Conservation (phyloP, 1,139 yeast genomes). For the Suhomyces taliae region DNA sequence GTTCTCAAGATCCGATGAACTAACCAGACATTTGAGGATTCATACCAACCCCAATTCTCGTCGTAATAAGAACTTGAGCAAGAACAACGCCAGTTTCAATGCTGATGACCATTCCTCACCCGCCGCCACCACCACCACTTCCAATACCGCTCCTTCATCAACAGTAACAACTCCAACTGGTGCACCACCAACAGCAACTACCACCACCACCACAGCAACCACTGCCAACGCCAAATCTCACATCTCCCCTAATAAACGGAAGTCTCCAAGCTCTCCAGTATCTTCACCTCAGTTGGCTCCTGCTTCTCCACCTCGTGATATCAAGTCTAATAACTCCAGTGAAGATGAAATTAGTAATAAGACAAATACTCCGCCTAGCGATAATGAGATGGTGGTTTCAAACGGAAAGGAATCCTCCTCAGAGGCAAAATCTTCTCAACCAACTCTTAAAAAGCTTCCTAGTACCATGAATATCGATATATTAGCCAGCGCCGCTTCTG, state of each 20-base stretch:
- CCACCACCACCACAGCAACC: constrained; percentile 1
- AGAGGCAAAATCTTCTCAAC: background rate
- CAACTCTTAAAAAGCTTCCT: constrained; percentile 10
- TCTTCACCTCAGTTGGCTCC: background rate
- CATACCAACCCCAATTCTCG: constrained; percentile 66
- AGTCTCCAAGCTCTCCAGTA: constrained; percentile 1
- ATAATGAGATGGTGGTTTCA: constrained; percentile 4
- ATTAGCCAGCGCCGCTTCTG: constrained; percentile 79
- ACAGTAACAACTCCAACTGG: constrained; percentile 1
- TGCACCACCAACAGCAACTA: background rate
- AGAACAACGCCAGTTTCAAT: constrained; percentile 12
- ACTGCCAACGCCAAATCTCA: background rate
- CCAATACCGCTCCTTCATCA: background rate
- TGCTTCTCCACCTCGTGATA: background rate
- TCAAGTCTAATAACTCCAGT: constrained; percentile 4
- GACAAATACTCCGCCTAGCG: constrained; percentile 10
- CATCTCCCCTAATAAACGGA: constrained; percentile 6
- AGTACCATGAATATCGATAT: constrained; percentile 66
- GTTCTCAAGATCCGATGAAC: constrained; percentile 67
- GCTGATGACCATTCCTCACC: constrained; percentile 5
- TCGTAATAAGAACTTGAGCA: constrained; percentile 45
- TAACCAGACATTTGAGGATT: constrained; percentile 65
- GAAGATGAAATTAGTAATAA: constrained; percentile 7
- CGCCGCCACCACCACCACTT: background rate
- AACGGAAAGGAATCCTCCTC: constrained; percentile 3